Evolutionary conservation across 352 stramenopile genomes (phyloP), one percentile per base, ranked within the genome.

Genomic region (Globisporangium paddicum): DNA sequence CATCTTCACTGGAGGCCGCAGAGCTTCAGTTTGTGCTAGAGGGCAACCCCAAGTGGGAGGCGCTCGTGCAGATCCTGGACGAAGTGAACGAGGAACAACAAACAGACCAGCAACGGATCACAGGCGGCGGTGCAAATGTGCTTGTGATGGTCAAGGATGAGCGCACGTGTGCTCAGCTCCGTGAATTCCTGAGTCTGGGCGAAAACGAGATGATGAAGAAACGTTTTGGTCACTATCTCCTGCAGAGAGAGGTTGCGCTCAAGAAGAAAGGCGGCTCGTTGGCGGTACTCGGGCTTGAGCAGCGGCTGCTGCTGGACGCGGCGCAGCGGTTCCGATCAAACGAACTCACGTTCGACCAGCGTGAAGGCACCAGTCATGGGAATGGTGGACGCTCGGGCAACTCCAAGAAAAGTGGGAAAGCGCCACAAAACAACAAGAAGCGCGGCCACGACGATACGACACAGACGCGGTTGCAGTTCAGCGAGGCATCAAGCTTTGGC

Each of bases 1-100:
- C 63, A 21, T 48, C 51, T 23, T 65, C 64, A 13, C 14, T 46
- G 2, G 69, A 79, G 30, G 69, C 74, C 0, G 67, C 55, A 2
- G 71, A 89, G 50, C 58, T 96, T 3, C 69, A 80, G 41, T 55
- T 96, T 28, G 71, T 75, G 11, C 57, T 97, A 13, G 87, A 97
- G 60, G 71, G 96, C 58, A 98, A 98, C 67, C 90, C 95, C 9
- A 99, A 99, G 67, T 98, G 96, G 89, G 78, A 80, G 18, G 79
- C 98, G 2, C 65, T 99, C 6, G 71, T 82, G 34, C 83, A 98
- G 53, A 83, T 98, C 8, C 63, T 99, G 16, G 78, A 87, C 23
- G 96, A 99, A 72, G 93, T 98, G 48, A 60, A 92, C 38, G 73
- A 89, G 44, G 77, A 48, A 18, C 52, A 68, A 40, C 65, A 26